Percentiles rank a stretch among this genome's conserved stretches.
These are phyloP conservation scores for Blastobotrys raffinosifermentans DNA, from an alignment of 1,139 yeast genomes.

Conservation along the genomic window DNA sequence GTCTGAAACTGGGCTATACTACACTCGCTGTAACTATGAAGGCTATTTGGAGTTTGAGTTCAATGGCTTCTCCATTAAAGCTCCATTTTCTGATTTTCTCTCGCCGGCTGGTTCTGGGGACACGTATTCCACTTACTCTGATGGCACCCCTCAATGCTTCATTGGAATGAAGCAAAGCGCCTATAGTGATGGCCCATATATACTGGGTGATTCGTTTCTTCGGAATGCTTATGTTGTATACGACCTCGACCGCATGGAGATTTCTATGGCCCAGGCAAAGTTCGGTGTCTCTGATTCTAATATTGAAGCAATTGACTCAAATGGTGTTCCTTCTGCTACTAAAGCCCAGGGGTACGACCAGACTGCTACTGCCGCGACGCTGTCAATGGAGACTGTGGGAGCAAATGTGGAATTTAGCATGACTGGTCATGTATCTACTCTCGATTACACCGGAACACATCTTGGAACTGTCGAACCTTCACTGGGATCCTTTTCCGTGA, in stretches of 20 bases:
- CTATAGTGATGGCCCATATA: not conserved
- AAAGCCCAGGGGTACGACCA: not conserved
- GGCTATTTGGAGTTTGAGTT: conserved; percentile 24
- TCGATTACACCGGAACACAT: too few relatives aligned
- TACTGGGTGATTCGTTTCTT: conserved; percentile 51
- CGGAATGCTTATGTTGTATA: conserved; percentile 51
- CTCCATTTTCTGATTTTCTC: conserved; percentile 22
- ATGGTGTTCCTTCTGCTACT: conserved; percentile 1
- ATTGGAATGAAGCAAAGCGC: conserved; percentile 11
- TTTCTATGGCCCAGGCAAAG: conserved; percentile 33
- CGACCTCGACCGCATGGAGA: conserved; percentile 46
- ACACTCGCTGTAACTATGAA: conserved; percentile 2
- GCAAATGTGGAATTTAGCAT: too few relatives aligned
- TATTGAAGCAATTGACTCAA: not conserved
- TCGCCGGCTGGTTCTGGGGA: conserved; percentile 15
- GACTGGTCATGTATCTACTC: too few relatives aligned
- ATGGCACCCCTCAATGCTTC: conserved; percentile 24
- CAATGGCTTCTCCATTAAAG: conserved; percentile 27
- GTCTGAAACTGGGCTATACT: not conserved
- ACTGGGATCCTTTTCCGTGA: too few relatives aligned
- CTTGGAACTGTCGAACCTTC: too few relatives aligned
- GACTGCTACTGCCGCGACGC: too few relatives aligned
- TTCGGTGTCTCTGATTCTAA: conserved; percentile 3
- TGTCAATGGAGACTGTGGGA: too few relatives aligned
- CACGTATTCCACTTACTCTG: conserved; percentile 11